These are phyloP conservation scores for Alternaria triticimaculans DNA, from an alignment of 2,329 filamentous ascomycete species.

Conservation along the genomic window DNA sequence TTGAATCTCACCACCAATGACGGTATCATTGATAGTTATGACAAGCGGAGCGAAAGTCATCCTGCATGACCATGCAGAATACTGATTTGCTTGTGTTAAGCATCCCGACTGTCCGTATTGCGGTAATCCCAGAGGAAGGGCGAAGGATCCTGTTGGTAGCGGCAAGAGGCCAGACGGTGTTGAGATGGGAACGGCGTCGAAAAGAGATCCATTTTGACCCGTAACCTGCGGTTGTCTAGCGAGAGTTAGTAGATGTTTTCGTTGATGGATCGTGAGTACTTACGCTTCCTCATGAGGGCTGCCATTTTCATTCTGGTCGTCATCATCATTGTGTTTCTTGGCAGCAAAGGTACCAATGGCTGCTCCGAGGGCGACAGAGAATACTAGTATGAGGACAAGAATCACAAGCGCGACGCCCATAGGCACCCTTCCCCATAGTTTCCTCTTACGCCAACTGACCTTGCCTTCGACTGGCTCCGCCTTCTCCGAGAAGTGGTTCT, in stretches of 20 bases:
- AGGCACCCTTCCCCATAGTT: slow-evolving; percentile 57
- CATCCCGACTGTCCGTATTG: slow-evolving; percentile 47
- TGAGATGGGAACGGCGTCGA: slow-evolving; percentile 59
- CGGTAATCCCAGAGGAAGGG: slow-evolving; percentile 55
- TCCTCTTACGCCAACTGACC: slow-evolving; percentile 50
- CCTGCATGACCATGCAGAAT: slow-evolving; percentile 60
- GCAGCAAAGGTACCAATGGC: slow-evolving; percentile 62
- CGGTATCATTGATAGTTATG: slow-evolving; percentile 35
- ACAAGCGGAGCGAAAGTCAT: slow-evolving; percentile 45
- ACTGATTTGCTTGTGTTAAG: slow-evolving; percentile 54
- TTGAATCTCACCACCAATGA: slow-evolving; percentile 6
- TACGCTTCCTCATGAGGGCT: slow-evolving; percentile 38
- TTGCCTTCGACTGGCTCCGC: slow-evolving; percentile 28
- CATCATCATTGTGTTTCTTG: slow-evolving; percentile 41
- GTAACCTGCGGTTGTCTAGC: slow-evolving; percentile 54
- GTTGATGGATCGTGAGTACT: slow-evolving; percentile 15
- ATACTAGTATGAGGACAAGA: slow-evolving; percentile 54
- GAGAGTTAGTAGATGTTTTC: slow-evolving; percentile 20
- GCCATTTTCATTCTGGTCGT: slow-evolving; percentile 17
- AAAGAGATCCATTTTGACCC: slow-evolving; percentile 52
- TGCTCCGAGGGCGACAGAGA: slow-evolving; percentile 59
- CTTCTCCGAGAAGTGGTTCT: slow-evolving; percentile 40
- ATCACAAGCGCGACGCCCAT: slow-evolving; percentile 58
- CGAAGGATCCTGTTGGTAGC: slow-evolving; percentile 59
- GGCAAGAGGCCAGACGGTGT: slow-evolving; percentile 53